Evolutionary conservation across 2,329 filamentous ascomycete species (phyloP).

Genomic region (Stachybotrys echinatus): DNA sequence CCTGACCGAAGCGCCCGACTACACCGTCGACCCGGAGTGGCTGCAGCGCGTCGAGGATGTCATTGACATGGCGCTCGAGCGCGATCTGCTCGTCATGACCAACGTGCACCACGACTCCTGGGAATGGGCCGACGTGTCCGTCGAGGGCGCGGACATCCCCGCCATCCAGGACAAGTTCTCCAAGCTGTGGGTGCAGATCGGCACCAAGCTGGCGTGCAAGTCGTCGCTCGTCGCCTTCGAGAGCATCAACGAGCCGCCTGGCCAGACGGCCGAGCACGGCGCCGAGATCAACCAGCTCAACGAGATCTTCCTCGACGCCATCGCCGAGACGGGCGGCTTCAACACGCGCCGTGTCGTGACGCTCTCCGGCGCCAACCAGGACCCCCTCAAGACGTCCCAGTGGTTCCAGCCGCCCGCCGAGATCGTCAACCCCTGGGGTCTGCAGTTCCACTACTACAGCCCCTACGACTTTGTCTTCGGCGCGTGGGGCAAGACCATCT

Average conservation of each 20-base stretch:
- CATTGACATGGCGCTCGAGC: conserved; percentile 46
- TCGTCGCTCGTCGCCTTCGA: conserved; percentile 50
- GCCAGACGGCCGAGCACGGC: conserved; percentile 43
- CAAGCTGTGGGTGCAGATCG: conserved; percentile 53
- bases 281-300: conserved; percentile 50
- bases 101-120: conserved; percentile 58
- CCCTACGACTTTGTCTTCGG: conserved; percentile 45
- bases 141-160: conserved; percentile 37
- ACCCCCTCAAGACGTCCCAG: conserved; percentile 45
- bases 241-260: conserved; percentile 54
- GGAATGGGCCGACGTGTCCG: conserved; percentile 51
- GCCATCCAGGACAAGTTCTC: conserved; percentile 52
- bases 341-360: conserved; percentile 52
- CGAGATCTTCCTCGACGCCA: conserved; percentile 47
- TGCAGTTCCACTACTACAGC: conserved; percentile 59
- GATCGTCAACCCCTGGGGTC: conserved; percentile 50
- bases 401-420: conserved; percentile 46
- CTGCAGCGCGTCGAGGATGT: conserved; percentile 53
- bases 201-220: conserved; percentile 47
- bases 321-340: conserved; percentile 48
- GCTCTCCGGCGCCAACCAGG: conserved; percentile 45
- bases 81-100: conserved; percentile 46
- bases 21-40: conserved; percentile 49
- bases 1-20: conserved; percentile 41
- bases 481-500: conserved; percentile 55